Evolutionary conservation across 768 basidiomycete species (phyloP).

Genomic region (Psilocybe azurescens): DNA sequence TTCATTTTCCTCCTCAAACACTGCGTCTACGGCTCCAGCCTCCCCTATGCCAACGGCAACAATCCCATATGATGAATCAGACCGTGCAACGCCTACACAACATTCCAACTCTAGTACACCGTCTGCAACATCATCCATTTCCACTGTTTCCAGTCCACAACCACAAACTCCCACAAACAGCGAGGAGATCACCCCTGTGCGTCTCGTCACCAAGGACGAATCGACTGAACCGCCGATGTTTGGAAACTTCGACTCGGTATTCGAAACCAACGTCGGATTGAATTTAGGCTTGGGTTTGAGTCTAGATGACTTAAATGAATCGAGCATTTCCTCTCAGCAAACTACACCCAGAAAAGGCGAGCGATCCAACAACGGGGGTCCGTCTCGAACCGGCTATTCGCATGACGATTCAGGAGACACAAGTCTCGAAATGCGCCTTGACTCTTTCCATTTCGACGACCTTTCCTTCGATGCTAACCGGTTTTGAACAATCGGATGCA

Average conservation of each 20-base stretch:
- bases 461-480: slow-evolving; percentile 69
- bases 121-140: slow-evolving; percentile 26
- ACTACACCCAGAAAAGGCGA: background rate
- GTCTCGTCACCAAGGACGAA: slow-evolving; percentile 15
- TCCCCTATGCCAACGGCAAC: background rate
- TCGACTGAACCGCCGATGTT: slow-evolving; percentile 19
- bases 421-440: slow-evolving; percentile 69
- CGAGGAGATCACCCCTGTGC: slow-evolving; percentile 27
- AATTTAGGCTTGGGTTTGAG: slow-evolving; percentile 29
- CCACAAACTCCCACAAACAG: slow-evolving; percentile 41
- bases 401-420: slow-evolving; percentile 37
- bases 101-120: slow-evolving; percentile 28
- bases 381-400: slow-evolving; percentile 1
- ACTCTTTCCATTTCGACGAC: slow-evolving; percentile 76
- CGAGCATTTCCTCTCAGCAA: background rate
- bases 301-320: slow-evolving; percentile 9
- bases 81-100: slow-evolving; percentile 25
- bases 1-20: slow-evolving; percentile 32
- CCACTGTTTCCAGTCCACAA: slow-evolving; percentile 33
- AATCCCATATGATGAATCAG: slow-evolving; percentile 23
- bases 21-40: slow-evolving; percentile 4
- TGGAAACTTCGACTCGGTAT: slow-evolving; percentile 25
- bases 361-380: background rate
- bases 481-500: slow-evolving; percentile 34
- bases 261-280: slow-evolving; percentile 24